Evolutionary conservation across 345 rosid species (phyloP).

Genomic region (Arabis alpina): DNA sequence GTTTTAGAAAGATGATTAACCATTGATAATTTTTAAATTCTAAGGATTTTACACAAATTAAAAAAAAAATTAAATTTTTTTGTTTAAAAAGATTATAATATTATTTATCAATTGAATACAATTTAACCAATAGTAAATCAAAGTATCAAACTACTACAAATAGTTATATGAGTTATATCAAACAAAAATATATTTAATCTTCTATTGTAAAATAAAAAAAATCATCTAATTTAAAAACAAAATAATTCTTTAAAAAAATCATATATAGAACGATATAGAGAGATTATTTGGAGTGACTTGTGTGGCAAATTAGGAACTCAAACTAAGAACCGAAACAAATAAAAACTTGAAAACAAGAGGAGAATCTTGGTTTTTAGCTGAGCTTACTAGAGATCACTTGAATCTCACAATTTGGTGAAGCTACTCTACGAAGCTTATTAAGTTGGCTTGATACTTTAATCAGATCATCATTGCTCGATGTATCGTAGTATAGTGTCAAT

Average conservation of each 20-base stretch:
- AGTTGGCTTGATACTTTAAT: slow-evolving; percentile 1
- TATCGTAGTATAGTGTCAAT: slow-evolving; percentile 1
- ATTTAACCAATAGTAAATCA: no score
- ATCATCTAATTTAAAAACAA: no score
- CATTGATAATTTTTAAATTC: not conserved
- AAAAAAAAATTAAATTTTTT: no score
- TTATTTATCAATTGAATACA: no score
- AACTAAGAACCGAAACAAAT: slow-evolving; percentile 2
- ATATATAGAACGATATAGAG: no score
- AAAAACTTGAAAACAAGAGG: not conserved
- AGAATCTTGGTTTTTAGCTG: slow-evolving; percentile 21
- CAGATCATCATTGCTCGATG: not conserved
- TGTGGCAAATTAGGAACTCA: not conserved
- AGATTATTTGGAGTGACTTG: not conserved
- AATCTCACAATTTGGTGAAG: slow-evolving; percentile 26
- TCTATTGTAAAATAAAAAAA: no score
- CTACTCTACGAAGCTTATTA: not conserved
- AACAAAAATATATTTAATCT: no score
- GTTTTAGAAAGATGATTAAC: slow-evolving; percentile 9
- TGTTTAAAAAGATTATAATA: no score
- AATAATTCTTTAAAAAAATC: no score
- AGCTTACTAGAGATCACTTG: not conserved
- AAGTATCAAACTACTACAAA: no score
- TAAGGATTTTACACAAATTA: no score
- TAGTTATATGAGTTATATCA: no score